A percentile compares a stretch with the other conserved stretches of the same genome.
phyloP scores from a whole-genome alignment of 305 asterid species.

The Nicotiana rustica region DNA sequence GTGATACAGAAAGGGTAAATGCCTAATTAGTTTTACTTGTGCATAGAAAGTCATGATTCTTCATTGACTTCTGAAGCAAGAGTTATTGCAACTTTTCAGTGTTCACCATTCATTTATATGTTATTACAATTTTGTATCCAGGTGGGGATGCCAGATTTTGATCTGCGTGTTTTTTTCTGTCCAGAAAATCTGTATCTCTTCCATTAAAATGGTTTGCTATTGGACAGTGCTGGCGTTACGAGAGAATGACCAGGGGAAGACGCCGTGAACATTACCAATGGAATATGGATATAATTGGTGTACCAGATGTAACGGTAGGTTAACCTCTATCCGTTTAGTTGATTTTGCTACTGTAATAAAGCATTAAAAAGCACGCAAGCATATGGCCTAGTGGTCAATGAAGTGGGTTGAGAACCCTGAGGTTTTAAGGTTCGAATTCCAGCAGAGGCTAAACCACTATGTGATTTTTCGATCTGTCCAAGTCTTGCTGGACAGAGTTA shows the following conservation, averaged over 20 bases:
- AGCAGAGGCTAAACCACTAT: not conserved
- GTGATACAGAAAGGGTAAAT: slow-evolving; percentile 95
- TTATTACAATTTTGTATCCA: slow-evolving; percentile 52
- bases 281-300: slow-evolving; percentile 99
- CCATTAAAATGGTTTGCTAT: slow-evolving; percentile 97
- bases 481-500: not conserved
- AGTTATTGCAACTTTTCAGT: not conserved
- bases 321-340: not conserved
- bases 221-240: slow-evolving; percentile 99
- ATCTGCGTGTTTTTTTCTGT: slow-evolving; percentile 67
- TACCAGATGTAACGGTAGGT: slow-evolving; percentile 79
- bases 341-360: slow-evolving; percentile 4
- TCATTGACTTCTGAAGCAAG: not conserved
- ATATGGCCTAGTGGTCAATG: not conserved
- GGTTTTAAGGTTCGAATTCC: not conserved
- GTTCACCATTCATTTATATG: slow-evolving; percentile 44
- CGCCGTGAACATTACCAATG: slow-evolving; percentile 98
- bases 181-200: slow-evolving; percentile 94
- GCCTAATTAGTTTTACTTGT: slow-evolving; percentile 32
- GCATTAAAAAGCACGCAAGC: not conserved
- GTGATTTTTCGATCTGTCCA: not conserved
- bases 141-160: slow-evolving; percentile 62
- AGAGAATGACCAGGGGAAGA: slow-evolving; percentile 94
- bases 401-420: not conserved
- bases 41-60: slow-evolving; percentile 23